A percentile compares a stretch with the other conserved stretches of the same genome.
phyloP scores from a whole-genome alignment of 768 basidiomycete species.

The Boletus insuetus region DNA sequence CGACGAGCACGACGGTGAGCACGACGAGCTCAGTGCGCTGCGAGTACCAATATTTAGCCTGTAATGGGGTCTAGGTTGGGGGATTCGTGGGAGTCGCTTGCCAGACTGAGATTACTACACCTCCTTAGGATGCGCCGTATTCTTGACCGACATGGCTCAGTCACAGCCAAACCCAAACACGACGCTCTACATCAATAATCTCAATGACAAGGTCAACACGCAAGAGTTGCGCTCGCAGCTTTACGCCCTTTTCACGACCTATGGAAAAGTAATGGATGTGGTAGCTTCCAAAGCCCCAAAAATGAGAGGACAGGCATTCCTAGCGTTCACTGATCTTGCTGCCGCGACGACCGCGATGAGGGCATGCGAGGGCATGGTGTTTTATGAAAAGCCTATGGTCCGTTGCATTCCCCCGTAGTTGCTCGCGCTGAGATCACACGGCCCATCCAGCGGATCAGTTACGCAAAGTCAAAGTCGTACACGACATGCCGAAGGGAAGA shows the following conservation, averaged over 20 bases:
- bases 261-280: conserved; percentile 92
- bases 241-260: conserved; percentile 86
- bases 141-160: conserved; percentile 35
- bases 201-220: conserved; percentile 91
- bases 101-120: conserved; percentile 12
- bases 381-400: conserved; percentile 92
- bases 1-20: conserved; percentile 6
- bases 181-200: conserved; percentile 89
- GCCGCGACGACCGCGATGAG: conserved; percentile 91
- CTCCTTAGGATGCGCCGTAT: neutral
- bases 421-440: conserved; percentile 8
- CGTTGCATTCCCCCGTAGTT: conserved; percentile 30
- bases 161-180: conserved; percentile 85
- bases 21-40: neutral
- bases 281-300: conserved; percentile 82
- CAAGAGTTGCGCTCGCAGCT: conserved; percentile 82
- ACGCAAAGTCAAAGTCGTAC: conserved; percentile 87
- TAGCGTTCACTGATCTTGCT: conserved; percentile 90
- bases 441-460: conserved; percentile 72
- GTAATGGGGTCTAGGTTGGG: neutral
- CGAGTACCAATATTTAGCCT: neutral
- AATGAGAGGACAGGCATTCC: conserved; percentile 93
- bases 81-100: conserved; percentile 23
- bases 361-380: conserved; percentile 87
- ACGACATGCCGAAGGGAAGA: conserved; percentile 80